A percentile compares a stretch with the other conserved stretches of the same genome.
These are phyloP conservation scores for Saksenaea vasiformis DNA, from an alignment of 371 early-diverging fungal genomes.

Conservation along the genomic window DNA sequence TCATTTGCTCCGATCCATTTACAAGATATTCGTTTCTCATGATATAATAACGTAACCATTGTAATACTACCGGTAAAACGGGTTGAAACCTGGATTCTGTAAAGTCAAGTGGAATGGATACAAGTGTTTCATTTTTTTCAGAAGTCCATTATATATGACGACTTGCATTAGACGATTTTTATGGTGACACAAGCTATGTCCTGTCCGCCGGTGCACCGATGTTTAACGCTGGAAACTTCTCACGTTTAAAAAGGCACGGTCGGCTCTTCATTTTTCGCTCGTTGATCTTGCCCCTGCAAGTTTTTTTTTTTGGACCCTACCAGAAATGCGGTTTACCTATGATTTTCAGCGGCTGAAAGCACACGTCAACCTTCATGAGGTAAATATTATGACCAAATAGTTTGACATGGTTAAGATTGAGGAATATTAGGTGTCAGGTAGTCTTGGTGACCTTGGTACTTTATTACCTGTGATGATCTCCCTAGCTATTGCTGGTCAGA, in stretches of 20 bases:
- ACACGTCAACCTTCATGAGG: slow-evolving; percentile 43
- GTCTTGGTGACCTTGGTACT: slow-evolving; percentile 86
- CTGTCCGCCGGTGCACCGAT: not conserved
- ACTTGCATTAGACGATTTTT: not conserved
- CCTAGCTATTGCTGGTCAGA: slow-evolving; percentile 71
- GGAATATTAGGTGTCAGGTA: slow-evolving; percentile 61
- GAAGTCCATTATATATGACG: too few relatives aligned
- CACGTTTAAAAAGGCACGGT: not conserved
- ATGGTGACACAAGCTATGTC: not conserved
- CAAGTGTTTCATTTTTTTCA: not conserved
- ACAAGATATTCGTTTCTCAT: not conserved
- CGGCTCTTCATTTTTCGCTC: not conserved
- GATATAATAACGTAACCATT: not conserved
- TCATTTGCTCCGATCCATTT: not conserved
- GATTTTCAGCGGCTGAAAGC: slow-evolving; percentile 6
- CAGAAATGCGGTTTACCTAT: not conserved
- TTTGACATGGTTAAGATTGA: not conserved
- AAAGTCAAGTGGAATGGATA: not conserved
- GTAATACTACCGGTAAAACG: too few relatives aligned
- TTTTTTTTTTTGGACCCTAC: not conserved
- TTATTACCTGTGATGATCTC: slow-evolving; percentile 88
- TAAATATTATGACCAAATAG: slow-evolving; percentile 1
- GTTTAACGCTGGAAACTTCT: not conserved
- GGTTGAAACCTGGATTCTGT: not conserved
- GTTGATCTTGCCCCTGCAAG: not conserved